phyloP scores from a whole-genome alignment of 2,329 filamentous ascomycete genomes.

The Zopfia rhizophila region DNA sequence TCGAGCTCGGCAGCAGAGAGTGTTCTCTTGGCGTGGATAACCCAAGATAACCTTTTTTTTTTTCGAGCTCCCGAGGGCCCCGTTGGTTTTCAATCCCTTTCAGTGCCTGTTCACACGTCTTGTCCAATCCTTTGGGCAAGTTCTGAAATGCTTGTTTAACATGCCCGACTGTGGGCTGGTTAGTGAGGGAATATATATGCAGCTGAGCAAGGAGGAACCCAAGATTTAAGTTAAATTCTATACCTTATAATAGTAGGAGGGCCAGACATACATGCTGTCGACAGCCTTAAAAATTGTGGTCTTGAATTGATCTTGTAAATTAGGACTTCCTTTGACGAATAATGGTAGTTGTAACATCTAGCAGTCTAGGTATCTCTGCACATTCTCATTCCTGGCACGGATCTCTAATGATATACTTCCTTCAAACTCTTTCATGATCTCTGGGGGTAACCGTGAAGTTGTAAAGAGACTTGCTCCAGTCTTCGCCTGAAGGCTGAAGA shows the following conservation, averaged over 20 bases:
- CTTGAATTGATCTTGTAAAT: background rate
- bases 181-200: background rate
- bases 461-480: slow-evolving; percentile 1
- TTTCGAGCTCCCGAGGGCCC: background rate
- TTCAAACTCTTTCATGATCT: background rate
- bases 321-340: background rate
- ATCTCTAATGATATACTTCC: slow-evolving; percentile 1
- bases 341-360: background rate
- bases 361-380: background rate
- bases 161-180: background rate
- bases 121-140: background rate
- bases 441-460: background rate
- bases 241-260: background rate
- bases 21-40: background rate
- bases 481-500: background rate
- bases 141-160: background rate
- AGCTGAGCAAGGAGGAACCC: slow-evolving; percentile 42
- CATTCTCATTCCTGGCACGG: background rate
- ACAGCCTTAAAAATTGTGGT: background rate
- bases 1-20: background rate
- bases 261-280: background rate
- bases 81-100: background rate
- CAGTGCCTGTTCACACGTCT: background rate
- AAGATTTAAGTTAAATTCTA: background rate
- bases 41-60: background rate